Conservation (phyloP, 2,329 filamentous ascomycete genomes). For the Calonectria honghensis region DNA sequence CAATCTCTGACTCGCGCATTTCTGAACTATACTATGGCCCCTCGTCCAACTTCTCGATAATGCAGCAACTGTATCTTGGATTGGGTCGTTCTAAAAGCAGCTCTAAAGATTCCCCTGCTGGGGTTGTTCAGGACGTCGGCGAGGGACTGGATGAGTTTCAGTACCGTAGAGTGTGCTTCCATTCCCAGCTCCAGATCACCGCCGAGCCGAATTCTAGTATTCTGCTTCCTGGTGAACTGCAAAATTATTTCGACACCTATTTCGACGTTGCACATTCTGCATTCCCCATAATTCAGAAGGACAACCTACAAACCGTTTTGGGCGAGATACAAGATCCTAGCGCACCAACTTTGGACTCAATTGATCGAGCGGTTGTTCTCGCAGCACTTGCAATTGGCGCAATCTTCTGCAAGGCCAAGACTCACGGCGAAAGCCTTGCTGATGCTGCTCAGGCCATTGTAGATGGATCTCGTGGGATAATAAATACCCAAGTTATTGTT, state of each 20-base stretch:
- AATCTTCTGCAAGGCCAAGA: slow-evolving; percentile 16
- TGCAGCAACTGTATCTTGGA: slow-evolving; percentile 20
- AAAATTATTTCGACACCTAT: slow-evolving; percentile 11
- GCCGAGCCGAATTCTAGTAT: neutral
- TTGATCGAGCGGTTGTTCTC: slow-evolving; percentile 9
- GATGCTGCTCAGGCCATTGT: slow-evolving; percentile 10
- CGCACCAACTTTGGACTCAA: neutral
- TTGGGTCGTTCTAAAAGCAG: neutral
- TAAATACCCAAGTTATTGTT: slow-evolving; percentile 12
- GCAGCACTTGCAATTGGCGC: slow-evolving; percentile 9
- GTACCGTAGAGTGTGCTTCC: slow-evolving; percentile 12
- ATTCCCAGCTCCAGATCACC: neutral
- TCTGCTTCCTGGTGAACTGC: neutral
- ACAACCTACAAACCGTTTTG: neutral
- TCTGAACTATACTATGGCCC: slow-evolving; percentile 19
- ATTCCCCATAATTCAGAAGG: neutral
- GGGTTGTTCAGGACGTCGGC: neutral
- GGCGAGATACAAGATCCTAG: neutral
- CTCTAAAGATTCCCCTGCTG: neutral
- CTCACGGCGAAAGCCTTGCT: slow-evolving; percentile 6
- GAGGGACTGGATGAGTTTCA: slow-evolving; percentile 18
- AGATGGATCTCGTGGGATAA: neutral
- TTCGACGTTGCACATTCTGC: neutral
- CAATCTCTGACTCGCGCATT: neutral
- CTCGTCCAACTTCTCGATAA: slow-evolving; percentile 2